Conservation (phyloP, 495 filamentous ascomycete species). For the Tuber umbilicatum region DNA sequence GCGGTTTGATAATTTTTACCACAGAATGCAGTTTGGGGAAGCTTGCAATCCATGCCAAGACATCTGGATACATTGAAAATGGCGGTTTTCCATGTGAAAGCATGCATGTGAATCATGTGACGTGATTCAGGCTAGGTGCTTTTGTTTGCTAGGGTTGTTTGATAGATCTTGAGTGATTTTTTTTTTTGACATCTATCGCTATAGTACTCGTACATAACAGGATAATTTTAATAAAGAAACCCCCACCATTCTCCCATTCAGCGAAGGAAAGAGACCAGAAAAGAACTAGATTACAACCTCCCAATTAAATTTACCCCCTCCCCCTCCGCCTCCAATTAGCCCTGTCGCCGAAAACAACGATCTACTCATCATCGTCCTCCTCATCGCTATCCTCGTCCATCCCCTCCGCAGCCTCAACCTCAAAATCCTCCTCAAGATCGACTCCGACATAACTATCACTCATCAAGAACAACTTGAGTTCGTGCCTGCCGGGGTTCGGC, state of each 20-base stretch:
- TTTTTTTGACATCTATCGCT: background rate
- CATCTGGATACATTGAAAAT: too few relatives aligned
- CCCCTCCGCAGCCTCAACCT: slow-evolving; percentile 75
- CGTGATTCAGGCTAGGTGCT: background rate
- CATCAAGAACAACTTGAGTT: slow-evolving; percentile 89
- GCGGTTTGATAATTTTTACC: too few relatives aligned
- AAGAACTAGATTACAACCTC: slow-evolving; percentile 1
- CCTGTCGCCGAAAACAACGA: background rate
- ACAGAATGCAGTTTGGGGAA: too few relatives aligned
- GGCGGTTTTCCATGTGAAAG: background rate
- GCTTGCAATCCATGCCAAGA: too few relatives aligned
- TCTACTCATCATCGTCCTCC: slow-evolving; percentile 64
- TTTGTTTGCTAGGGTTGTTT: background rate
- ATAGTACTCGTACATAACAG: background rate
- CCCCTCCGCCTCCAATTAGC: background rate
- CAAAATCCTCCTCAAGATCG: slow-evolving; percentile 88
- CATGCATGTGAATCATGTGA: too few relatives aligned
- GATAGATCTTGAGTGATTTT: background rate
- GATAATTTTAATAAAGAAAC: background rate
- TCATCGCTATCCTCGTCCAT: slow-evolving; percentile 92
- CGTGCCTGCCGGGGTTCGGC: slow-evolving; percentile 73
- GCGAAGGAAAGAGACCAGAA: background rate
- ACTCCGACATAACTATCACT: slow-evolving; percentile 93
- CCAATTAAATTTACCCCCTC: background rate
- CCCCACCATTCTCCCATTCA: background rate